Evolutionary conservation across 345 rosid genomes (phyloP), one percentile per base, ranked within the genome.

Genomic region (Eucalyptus cloeziana): DNA sequence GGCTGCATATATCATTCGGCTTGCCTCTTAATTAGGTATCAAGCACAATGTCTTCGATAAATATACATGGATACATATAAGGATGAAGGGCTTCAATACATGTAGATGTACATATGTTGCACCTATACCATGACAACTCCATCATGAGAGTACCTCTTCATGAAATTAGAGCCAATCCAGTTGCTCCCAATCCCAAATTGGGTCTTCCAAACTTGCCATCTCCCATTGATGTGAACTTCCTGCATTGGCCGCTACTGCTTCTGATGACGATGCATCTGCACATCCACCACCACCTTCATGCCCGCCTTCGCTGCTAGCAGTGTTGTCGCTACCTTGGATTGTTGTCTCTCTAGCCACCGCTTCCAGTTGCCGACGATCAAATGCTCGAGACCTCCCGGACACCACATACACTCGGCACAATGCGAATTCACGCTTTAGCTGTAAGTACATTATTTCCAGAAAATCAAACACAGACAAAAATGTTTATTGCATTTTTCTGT

Each of bases 391-490:
- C 58, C 58, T 54, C 58, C 58, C 25, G 25, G 58, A 54, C 58
- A 54, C 58, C 25, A 54, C 58, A 54, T 54, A 54, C 58, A 54
- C 58, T 54, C 58, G 58, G 25, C 58, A 54, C 58, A 54, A 54
- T 21, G 58, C 25, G 25, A 54, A 54, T 86, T 97, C 98, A 89
- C 93, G 94, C 92, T 98, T 94, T 91, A 96, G 88, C 99, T 96
- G 87, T 92, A 22, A 50, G n/a, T 58, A 58, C 64, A 58, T 58
- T 50, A 16, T 50, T 50, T 50, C 54, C 54, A 50, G 54, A 50
- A 50, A 50, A 50, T 50, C 54, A 50, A 50, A 50, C 21, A 50
- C 54, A 50, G 54, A 50, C 8, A 50, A 50, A 50, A 0, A 60
- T 60, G 67, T 60, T 25, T 6, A 44, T 50, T 52, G 50, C 27